phyloP scores from a whole-genome alignment of 768 basidiomycete genomes.

The Pleurotus tuber-regium region DNA sequence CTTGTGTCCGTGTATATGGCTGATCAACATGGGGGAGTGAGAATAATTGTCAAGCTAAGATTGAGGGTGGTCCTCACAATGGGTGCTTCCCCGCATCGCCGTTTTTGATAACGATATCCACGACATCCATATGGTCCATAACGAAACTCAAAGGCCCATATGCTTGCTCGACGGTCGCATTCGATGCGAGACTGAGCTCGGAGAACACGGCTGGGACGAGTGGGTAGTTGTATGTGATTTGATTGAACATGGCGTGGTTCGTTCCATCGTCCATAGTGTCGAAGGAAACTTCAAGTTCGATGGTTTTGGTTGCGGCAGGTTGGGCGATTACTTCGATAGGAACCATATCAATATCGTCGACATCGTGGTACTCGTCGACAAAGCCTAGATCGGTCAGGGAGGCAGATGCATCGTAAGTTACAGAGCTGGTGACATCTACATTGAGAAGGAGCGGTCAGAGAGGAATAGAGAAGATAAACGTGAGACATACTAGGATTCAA shows the following conservation, averaged over 20 bases:
- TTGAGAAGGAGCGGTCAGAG: neutral
- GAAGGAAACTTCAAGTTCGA: slow-evolving; percentile 74
- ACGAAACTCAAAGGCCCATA: slow-evolving; percentile 84
- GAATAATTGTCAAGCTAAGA: too few species aligned
- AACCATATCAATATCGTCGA: slow-evolving; percentile 67
- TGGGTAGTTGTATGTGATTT: slow-evolving; percentile 64
- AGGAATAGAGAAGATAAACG: neutral
- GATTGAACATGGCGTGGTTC: slow-evolving; percentile 78
- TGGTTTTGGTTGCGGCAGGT: slow-evolving; percentile 45
- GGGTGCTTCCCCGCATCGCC: slow-evolving; percentile 76
- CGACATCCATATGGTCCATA: slow-evolving; percentile 68
- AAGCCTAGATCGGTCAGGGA: slow-evolving; percentile 50
- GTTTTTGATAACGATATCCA: slow-evolving; percentile 78
- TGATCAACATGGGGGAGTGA: slow-evolving; percentile 24
- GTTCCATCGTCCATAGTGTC: slow-evolving; percentile 85
- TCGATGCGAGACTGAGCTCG: slow-evolving; percentile 69
- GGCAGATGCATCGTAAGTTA: slow-evolving; percentile 65
- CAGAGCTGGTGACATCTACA: slow-evolving; percentile 77
- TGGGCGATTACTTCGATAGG: slow-evolving; percentile 57
- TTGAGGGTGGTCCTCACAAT: slow-evolving; percentile 55
- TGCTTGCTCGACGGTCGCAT: slow-evolving; percentile 61
- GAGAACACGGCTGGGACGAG: slow-evolving; percentile 78
- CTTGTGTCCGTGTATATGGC: slow-evolving; percentile 91
- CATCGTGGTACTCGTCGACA: slow-evolving; percentile 55
- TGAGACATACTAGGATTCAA: slow-evolving; percentile 68